These are phyloP conservation scores for Aphanocladium album DNA, from an alignment of 2,329 filamentous ascomycete species.

Conservation along the genomic window DNA sequence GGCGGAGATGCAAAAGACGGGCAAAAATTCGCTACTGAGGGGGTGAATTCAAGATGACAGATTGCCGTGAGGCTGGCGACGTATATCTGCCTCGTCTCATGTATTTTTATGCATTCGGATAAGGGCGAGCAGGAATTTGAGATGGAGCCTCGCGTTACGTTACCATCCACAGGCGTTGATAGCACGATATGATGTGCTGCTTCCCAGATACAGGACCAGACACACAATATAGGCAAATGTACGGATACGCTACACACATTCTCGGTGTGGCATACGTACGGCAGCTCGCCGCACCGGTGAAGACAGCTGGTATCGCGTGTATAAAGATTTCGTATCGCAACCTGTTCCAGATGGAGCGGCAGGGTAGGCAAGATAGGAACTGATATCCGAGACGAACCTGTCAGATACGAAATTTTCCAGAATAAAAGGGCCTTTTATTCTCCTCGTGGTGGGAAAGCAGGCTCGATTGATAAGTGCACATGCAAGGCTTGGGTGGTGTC, in stretches of 20 bases:
- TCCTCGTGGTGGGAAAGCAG: background rate
- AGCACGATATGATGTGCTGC: background rate
- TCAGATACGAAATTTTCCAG: background rate
- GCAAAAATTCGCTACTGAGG: background rate
- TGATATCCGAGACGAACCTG: background rate
- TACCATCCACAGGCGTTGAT: background rate
- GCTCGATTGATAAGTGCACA: slow-evolving; percentile 1
- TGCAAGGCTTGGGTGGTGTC: background rate
- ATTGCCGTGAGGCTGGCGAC: background rate
- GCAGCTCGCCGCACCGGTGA: background rate
- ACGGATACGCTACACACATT: background rate
- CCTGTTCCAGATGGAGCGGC: background rate
- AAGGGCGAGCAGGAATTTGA: background rate
- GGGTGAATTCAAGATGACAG: background rate
- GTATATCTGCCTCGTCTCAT: background rate
- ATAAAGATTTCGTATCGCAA: background rate
- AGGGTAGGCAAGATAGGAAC: background rate
- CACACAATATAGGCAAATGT: background rate
- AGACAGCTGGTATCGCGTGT: background rate
- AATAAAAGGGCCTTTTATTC: background rate
- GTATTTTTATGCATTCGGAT: background rate
- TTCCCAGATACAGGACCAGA: too few relatives aligned
- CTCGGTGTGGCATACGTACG: background rate
- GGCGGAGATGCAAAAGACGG: background rate
- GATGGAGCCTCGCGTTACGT: background rate